Conservation (phyloP, 345 rosid species). For the Chamaenerion angustifolium region DNA sequence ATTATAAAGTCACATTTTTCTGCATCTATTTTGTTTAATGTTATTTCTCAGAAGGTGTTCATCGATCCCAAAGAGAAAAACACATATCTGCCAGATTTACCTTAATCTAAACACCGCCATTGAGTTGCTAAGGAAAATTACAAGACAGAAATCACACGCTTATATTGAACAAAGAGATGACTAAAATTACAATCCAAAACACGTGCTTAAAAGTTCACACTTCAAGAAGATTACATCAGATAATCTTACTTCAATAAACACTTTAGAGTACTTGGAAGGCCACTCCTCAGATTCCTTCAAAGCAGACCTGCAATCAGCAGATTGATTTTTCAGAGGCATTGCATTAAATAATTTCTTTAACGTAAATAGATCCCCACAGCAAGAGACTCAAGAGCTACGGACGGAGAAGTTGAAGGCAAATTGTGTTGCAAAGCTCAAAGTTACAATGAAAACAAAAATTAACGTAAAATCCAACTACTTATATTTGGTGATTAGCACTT, state of each 20-base stretch:
- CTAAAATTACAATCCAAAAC: neutral
- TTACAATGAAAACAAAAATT: too few relatives aligned
- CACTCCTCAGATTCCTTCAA: constrained; percentile 87
- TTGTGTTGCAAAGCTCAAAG: too few relatives aligned
- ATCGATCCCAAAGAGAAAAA: too few relatives aligned
- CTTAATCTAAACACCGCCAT: too few relatives aligned
- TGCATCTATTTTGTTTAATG: too few relatives aligned
- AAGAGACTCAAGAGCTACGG: too few relatives aligned
- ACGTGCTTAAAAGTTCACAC: neutral
- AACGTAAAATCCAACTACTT: too few relatives aligned
- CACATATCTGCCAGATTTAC: too few relatives aligned
- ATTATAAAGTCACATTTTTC: neutral
- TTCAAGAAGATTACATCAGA: neutral
- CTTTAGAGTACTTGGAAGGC: constrained; percentile 95
- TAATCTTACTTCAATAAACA: constrained; percentile 58
- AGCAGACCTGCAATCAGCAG: constrained; percentile 43
- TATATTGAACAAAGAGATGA: neutral
- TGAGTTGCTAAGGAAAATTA: too few relatives aligned
- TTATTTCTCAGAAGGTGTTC: too few relatives aligned
- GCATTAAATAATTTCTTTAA: neutral
- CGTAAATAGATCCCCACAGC: neutral
- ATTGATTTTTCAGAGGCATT: neutral
- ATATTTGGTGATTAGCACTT: too few relatives aligned
- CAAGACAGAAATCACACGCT: neutral
- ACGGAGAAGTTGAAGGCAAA: too few relatives aligned